Base-by-base conservation (phyloP, 129 eudicot genomes). In the Dittrichia graveolens region DNA sequence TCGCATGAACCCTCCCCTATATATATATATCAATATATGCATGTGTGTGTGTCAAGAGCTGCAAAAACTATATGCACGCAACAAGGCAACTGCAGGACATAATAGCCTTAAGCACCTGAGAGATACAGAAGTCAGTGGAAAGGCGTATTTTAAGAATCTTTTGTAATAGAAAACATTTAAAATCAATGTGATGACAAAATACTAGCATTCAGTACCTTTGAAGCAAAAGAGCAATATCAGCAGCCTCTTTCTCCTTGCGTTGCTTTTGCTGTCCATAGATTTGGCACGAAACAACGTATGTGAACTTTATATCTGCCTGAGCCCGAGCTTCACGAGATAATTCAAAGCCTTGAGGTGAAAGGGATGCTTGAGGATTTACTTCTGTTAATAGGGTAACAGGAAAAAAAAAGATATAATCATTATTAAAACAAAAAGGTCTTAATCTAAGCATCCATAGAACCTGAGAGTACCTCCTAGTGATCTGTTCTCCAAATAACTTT, bases 201-300 rank as follows among this genome's bases (percentile, higher is more conserved):
- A 45, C 72, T 9, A 69, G 43, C 31, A 52, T 50, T 6, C 18
- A 31, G 55, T 11, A 93, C 98, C 95, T 87, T 70, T 87, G 96
- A 64, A 93, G 82, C 82, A 93, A 74, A 72, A 93, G 85, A 67
- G 87, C 94, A 75, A 93, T 90, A 87, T 93, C 98, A 39, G 98
- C 85, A 34, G 98, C 98, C 87, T 93, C 96, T 41, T 92, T 95
- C 54, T 85, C 83, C 69, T 90, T 93, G 34, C 84, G 80, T 79
- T 90, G 96, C 80, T 86, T 93, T 84, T 93, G 98, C 61, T 93
- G 98, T 82, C 98, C 98, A 77, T 93, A 93, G 13, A 93, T 93
- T 90, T 93, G 98, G 83, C 98, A 93, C 3, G 98, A 93, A 72
- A 93, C 85, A 46, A 93, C 96, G 50, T 93, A 93, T 52, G 98